Conservation (phyloP, 108 stramenopile species). For the Cyclostephanos invisitatus region DNA sequence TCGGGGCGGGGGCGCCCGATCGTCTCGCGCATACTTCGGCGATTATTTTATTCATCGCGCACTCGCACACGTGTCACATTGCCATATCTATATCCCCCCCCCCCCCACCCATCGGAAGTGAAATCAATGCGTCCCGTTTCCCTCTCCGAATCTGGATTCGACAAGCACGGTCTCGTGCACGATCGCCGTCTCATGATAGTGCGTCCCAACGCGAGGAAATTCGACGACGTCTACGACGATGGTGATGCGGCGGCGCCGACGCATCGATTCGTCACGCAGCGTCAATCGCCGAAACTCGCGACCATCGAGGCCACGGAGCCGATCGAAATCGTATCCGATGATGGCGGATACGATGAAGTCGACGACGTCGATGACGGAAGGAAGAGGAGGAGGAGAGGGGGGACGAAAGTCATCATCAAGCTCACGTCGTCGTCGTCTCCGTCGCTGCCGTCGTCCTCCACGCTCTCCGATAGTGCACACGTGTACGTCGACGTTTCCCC, state of each 20-base stretch:
- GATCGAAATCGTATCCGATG: not conserved
- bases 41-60: too few species aligned
- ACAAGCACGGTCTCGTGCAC: constrained; percentile 53
- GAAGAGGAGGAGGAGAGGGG: too few species aligned
- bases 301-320: constrained; percentile 48
- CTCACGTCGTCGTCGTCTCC: constrained; percentile 9
- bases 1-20: not conserved
- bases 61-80: too few species aligned
- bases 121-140: constrained; percentile 76
- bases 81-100: not conserved
- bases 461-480: not conserved
- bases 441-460: not conserved
- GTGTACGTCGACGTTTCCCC: constrained; percentile 26
- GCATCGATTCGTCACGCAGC: constrained; percentile 78
- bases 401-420: constrained; percentile 10
- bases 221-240: not conserved
- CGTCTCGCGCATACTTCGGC: not conserved
- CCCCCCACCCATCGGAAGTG: constrained; percentile 14
- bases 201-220: constrained; percentile 36
- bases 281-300: constrained; percentile 72
- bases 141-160: constrained; percentile 43
- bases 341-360: too few species aligned
- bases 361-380: too few species aligned
- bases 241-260: constrained; percentile 20
- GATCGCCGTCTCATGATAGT: constrained; percentile 84